Percentiles rank a stretch among this genome's conserved stretches.
Conservation (phyloP, 805 yeast genomes). For the Ogataea degrootiae region DNA sequence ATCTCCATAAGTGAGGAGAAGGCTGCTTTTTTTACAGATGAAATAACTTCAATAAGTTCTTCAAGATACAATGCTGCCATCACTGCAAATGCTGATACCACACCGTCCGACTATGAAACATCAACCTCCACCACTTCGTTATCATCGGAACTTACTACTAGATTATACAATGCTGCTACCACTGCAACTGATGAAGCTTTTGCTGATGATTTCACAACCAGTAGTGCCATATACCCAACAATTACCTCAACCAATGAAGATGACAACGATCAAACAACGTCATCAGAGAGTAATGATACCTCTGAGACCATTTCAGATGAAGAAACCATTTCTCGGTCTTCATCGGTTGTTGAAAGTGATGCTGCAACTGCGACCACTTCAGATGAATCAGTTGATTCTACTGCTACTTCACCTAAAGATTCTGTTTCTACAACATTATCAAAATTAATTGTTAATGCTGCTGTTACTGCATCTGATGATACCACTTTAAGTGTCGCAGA, state of each 20-base stretch:
- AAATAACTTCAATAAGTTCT: too few relatives aligned
- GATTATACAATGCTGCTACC: background rate
- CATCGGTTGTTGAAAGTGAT: background rate
- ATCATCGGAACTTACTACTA: background rate
- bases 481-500: background rate
- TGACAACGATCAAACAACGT: background rate
- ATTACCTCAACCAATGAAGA: too few relatives aligned
- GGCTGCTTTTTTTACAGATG: too few relatives aligned
- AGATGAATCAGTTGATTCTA: background rate
- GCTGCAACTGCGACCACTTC: background rate
- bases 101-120: background rate
- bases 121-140: slow-evolving; percentile 1
- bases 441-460: slow-evolving; percentile 1
- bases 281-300: background rate
- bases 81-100: too few relatives aligned
- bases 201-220: too few relatives aligned
- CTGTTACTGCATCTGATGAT: slow-evolving; percentile 12
- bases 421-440: too few relatives aligned
- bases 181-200: background rate
- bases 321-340: background rate
- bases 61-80: too few relatives aligned
- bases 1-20: too few relatives aligned
- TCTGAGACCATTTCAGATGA: background rate
- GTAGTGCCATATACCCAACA: too few relatives aligned
- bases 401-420: background rate